These are phyloP conservation scores for Quercus berberidifolia DNA, from an alignment of 306 rosid species.

Conservation along the genomic window DNA sequence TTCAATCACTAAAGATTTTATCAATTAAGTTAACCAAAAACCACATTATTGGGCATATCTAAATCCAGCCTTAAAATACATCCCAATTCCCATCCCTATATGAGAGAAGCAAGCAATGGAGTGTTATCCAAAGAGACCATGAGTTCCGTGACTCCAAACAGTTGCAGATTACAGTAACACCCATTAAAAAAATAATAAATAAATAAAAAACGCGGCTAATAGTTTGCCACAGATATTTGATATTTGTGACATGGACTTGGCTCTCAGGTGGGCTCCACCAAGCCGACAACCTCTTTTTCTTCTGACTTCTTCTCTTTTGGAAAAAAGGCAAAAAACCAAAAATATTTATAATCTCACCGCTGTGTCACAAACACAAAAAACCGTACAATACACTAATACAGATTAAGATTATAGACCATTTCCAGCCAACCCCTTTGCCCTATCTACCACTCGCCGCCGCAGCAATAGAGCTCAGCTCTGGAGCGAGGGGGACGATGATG, in stretches of 20 bases:
- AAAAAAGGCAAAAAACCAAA: neutral
- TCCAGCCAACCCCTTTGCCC: neutral
- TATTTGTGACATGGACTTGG: neutral
- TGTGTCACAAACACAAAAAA: neutral
- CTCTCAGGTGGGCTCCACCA: neutral
- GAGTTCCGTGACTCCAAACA: too few species aligned
- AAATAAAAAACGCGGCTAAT: neutral
- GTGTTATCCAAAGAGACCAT: too few species aligned
- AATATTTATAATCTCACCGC: neutral
- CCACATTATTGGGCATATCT: too few species aligned
- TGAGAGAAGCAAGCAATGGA: too few species aligned
- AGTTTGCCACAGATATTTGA: too few species aligned
- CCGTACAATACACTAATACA: neutral
- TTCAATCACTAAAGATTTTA: accelerated
- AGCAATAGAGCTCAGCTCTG: constrained; percentile 22
- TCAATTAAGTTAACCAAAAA: accelerated
- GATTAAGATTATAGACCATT: neutral
- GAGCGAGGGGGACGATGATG: neutral
- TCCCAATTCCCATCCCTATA: too few species aligned
- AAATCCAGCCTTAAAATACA: too few species aligned
- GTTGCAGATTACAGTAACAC: neutral
- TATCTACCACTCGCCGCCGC: neutral
- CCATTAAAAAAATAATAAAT: neutral
- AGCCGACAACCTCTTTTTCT: neutral
- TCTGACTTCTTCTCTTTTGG: too few species aligned